Evolutionary conservation across 1,284 basidiomycete genomes (phyloP), one percentile per base, ranked within the genome.

Genomic region (Ceratobasidium sp.): DNA sequence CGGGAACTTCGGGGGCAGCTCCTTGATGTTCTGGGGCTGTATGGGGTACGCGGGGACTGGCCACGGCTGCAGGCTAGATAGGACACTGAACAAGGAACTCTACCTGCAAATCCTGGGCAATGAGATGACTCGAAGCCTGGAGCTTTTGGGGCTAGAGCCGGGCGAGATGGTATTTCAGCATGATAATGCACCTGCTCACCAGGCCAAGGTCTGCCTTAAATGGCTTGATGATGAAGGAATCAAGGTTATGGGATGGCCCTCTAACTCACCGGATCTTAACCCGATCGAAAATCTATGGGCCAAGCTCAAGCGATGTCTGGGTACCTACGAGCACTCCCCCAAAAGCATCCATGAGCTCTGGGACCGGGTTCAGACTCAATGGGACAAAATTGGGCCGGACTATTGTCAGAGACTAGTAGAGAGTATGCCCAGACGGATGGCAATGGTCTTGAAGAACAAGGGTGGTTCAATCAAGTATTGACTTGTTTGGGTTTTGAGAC

Each of bases 401-500:
- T 65, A 65, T 31, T 53, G 49, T 42, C 47, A 50, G 45, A 65
- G 42, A 27, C 34, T 65, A 2, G 31, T 65, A 31, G 60, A 65
- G 35, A 65, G 47, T 31, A 65, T 65, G 60, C 60, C 60, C 2
- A 42, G 22, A 31, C 49, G 35, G 1, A 65, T 62, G 58, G 58
- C 58, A n/a, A 3, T 10, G 58, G 58, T 62, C 34, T 32, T 62
- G 43, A 27, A 20, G 22, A 65, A 31, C 2, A 65, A 65, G 35
- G 60, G 60, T 5, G n/a, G 42, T 3, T 2, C 34, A 17, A 65
- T 65, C 53, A 13, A 4, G 0, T 64, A 64, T 32, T 64, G 34
- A 52, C 22, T 57, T n/a, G 6, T 5, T 52, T 3, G 15, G 8
- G 7, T 35, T 54, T 35, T 54, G 35, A 34, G 27, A 42, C 7